Conservation (phyloP, 1,139 yeast genomes). For the Taphrina communis region DNA sequence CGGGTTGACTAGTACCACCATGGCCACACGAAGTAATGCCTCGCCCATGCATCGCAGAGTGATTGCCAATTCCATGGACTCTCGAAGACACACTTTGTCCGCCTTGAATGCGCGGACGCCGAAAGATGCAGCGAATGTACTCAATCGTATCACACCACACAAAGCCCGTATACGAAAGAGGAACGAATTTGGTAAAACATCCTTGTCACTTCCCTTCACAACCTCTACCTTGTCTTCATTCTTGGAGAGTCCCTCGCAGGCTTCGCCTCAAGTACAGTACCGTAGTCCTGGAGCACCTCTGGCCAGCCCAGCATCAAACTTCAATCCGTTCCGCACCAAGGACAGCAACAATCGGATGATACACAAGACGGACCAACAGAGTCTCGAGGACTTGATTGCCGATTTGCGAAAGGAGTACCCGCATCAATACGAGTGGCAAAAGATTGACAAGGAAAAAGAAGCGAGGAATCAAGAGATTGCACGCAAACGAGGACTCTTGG, state of each 20-base stretch:
- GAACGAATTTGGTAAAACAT: not conserved
- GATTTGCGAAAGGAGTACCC: conserved; percentile 28
- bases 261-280: conserved; percentile 15
- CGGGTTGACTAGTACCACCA: not conserved
- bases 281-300: conserved; percentile 36
- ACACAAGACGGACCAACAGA: conserved; percentile 14
- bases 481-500: conserved; percentile 6
- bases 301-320: conserved; percentile 24
- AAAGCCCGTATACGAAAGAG: conserved; percentile 16
- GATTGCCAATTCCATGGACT: not conserved
- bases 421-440: conserved; percentile 32
- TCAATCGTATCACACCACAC: conserved; percentile 26
- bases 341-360: not conserved
- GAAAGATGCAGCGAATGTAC: conserved; percentile 15
- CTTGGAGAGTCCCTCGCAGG: conserved; percentile 20
- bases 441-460: conserved; percentile 25
- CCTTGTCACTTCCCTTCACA: conserved; percentile 14
- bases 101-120: conserved; percentile 13
- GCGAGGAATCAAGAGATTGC: conserved; percentile 32
- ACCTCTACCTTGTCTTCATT: not conserved
- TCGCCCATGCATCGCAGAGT: conserved; percentile 20
- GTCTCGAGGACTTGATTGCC: conserved; percentile 29
- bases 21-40: not conserved
- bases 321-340: conserved; percentile 24
- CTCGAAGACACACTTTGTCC: not conserved